Evolutionary conservation across 2,329 filamentous ascomycete genomes (phyloP).

Genomic region (Apiospora hydei): DNA sequence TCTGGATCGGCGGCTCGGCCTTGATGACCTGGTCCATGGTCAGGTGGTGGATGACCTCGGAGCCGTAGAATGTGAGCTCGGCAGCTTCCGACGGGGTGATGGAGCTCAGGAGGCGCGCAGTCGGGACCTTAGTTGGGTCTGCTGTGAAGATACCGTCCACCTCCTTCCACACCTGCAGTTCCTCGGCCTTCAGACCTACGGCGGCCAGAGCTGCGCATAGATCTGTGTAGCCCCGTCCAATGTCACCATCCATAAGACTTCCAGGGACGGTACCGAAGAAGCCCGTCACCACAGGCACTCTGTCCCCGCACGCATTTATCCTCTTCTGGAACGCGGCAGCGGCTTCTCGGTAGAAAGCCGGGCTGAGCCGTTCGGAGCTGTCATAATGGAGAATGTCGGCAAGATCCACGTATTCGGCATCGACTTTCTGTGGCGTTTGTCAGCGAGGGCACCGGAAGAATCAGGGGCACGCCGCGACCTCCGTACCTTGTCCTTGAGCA

Average conservation of each 20-base stretch:
- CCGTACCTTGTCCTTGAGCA: slow-evolving; percentile 76
- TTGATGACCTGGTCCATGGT: slow-evolving; percentile 97
- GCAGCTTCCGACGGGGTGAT: slow-evolving; percentile 96
- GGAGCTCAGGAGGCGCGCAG: slow-evolving; percentile 83
- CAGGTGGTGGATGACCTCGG: slow-evolving; percentile 97
- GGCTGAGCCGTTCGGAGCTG: slow-evolving; percentile 65
- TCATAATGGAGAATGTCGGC: slow-evolving; percentile 80
- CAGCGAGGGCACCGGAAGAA: slow-evolving; percentile 33
- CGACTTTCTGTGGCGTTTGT: slow-evolving; percentile 65
- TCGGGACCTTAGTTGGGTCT: slow-evolving; percentile 88
- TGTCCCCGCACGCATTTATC: slow-evolving; percentile 68
- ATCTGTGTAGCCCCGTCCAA: slow-evolving; percentile 96
- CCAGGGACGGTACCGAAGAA: slow-evolving; percentile 96
- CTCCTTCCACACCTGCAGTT: slow-evolving; percentile 99
- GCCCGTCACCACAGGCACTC: slow-evolving; percentile 83
- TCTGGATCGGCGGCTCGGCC: slow-evolving; percentile 78
- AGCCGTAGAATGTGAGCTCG: slow-evolving; percentile 92
- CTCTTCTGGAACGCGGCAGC: slow-evolving; percentile 67
- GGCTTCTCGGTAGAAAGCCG: slow-evolving; percentile 73
- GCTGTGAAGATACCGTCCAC: slow-evolving; percentile 91
- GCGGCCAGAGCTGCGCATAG: slow-evolving; percentile 91
- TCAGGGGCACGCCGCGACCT: slow-evolving; percentile 27
- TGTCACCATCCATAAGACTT: slow-evolving; percentile 84
- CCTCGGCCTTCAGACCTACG: slow-evolving; percentile 84
- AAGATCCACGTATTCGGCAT: slow-evolving; percentile 89